phyloP scores from a whole-genome alignment of 2,329 filamentous ascomycete genomes.

The Penicillium sp. region DNA sequence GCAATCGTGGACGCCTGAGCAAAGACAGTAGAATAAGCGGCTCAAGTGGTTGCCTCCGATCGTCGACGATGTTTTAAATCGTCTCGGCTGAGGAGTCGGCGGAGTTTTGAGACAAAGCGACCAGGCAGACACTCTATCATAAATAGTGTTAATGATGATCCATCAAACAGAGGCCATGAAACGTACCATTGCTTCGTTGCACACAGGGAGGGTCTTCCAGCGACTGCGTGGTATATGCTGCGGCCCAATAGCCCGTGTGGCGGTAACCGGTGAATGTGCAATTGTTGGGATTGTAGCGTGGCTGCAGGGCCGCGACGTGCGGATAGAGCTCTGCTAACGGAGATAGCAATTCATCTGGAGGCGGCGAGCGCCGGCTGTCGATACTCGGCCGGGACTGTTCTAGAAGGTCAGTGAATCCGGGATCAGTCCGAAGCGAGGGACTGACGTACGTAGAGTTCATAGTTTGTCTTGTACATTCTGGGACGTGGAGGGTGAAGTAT shows the following conservation, averaged over 20 bases:
- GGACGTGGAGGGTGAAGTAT: not conserved
- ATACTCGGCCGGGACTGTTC: slow-evolving; percentile 26
- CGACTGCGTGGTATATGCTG: slow-evolving; percentile 29
- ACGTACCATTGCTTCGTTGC: slow-evolving; percentile 30
- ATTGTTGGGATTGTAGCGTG: slow-evolving; percentile 29
- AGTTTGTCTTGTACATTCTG: slow-evolving; percentile 42
- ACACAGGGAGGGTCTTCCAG: slow-evolving; percentile 19
- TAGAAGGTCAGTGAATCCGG: slow-evolving; percentile 2
- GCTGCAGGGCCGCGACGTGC: slow-evolving; percentile 38
- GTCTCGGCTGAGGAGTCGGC: slow-evolving; percentile 34
- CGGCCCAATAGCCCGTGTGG: slow-evolving; percentile 32
- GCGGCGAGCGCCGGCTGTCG: slow-evolving; percentile 27
- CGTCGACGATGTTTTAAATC: slow-evolving; percentile 27
- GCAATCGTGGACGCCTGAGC: not conserved
- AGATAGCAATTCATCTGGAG: slow-evolving; percentile 31
- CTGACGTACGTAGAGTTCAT: slow-evolving; percentile 38
- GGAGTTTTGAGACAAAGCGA: slow-evolving; percentile 33
- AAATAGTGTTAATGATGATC: slow-evolving; percentile 1
- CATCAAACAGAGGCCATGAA: slow-evolving; percentile 5
- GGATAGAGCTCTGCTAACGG: slow-evolving; percentile 37
- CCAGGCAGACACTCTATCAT: slow-evolving; percentile 24
- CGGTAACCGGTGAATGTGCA: slow-evolving; percentile 31
- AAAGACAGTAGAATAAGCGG: slow-evolving; percentile 4
- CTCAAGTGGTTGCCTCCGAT: slow-evolving; percentile 14
- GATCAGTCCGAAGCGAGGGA: not conserved